Evolutionary conservation across 2,329 filamentous ascomycete genomes (phyloP).

Genomic region (Microthyrium microscopicum): DNA sequence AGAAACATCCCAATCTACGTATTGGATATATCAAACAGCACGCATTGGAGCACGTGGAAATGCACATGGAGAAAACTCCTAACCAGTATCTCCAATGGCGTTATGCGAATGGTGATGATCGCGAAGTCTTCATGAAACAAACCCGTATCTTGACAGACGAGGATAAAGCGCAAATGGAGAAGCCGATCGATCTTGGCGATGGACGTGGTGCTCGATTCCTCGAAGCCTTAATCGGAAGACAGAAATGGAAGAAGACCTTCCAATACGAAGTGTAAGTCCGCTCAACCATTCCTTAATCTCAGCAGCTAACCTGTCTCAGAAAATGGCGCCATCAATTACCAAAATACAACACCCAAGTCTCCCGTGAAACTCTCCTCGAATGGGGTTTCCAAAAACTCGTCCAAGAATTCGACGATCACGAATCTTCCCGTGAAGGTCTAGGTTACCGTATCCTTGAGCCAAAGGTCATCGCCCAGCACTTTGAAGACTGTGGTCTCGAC

Average conservation of each 20-base stretch:
- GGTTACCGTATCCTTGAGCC: constrained; percentile 89
- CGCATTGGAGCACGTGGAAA: constrained; percentile 95
- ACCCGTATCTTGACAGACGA: constrained; percentile 75
- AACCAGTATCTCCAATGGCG: constrained; percentile 99
- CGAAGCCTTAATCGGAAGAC: constrained; percentile 81
- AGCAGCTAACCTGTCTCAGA: constrained; percentile 25
- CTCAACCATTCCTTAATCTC: not conserved
- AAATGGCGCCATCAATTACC: constrained; percentile 85
- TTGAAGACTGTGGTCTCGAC: constrained; percentile 89
- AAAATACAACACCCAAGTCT: constrained; percentile 86
- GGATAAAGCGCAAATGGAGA: constrained; percentile 84
- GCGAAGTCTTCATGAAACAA: constrained; percentile 94
- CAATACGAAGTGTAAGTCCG: constrained; percentile 75
- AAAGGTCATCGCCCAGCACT: constrained; percentile 91
- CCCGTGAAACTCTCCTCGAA: constrained; percentile 74
- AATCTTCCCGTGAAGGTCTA: constrained; percentile 94
- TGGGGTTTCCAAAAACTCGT: constrained; percentile 84
- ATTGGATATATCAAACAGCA: constrained; percentile 99
- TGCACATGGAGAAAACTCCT: constrained; percentile 97
- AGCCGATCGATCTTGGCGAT: constrained; percentile 67
- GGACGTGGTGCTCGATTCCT: constrained; percentile 63
- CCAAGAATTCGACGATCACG: constrained; percentile 97
- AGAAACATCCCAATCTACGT: constrained; percentile 96
- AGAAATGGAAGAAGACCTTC: constrained; percentile 98
- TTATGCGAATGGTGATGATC: constrained; percentile 91